Evolutionary conservation across 345 rosid species (phyloP).

Genomic region (Conringia planisiliqua): DNA sequence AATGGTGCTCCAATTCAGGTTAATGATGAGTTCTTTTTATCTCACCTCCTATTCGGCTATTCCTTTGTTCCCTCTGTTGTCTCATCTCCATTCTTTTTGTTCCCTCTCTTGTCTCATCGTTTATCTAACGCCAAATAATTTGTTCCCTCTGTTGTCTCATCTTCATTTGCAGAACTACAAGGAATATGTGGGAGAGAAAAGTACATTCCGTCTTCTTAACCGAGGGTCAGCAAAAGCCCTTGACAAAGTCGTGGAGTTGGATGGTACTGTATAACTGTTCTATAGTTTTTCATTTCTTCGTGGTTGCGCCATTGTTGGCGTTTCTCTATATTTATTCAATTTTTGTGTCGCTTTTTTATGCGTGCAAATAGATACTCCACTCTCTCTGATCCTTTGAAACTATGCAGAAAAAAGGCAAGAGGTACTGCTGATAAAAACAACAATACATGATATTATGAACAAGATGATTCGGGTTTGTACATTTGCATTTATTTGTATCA

Average conservation of each 20-base stretch:
- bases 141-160: neutral
- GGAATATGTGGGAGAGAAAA: constrained; percentile 77
- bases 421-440: constrained; percentile 76
- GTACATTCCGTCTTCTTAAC: constrained; percentile 89
- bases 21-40: neutral
- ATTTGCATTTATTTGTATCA: constrained; percentile 4
- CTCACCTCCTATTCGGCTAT: neutral
- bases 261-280: constrained; percentile 51
- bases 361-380: neutral
- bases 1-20: constrained; percentile 95
- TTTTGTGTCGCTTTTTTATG: neutral
- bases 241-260: constrained; percentile 96
- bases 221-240: constrained; percentile 98
- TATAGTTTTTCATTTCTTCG: neutral
- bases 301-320: neutral
- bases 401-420: constrained; percentile 75
- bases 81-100: neutral
- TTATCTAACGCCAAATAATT: neutral
- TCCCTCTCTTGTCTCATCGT: neutral
- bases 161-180: constrained; percentile 57
- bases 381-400: constrained; percentile 25
- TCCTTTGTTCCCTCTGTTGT: neutral
- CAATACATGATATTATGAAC: constrained; percentile 94
- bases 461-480: constrained; percentile 83
- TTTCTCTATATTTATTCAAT: neutral